phyloP scores from a whole-genome alignment of 345 rosid genomes.

The Sonneratia caseolaris region DNA sequence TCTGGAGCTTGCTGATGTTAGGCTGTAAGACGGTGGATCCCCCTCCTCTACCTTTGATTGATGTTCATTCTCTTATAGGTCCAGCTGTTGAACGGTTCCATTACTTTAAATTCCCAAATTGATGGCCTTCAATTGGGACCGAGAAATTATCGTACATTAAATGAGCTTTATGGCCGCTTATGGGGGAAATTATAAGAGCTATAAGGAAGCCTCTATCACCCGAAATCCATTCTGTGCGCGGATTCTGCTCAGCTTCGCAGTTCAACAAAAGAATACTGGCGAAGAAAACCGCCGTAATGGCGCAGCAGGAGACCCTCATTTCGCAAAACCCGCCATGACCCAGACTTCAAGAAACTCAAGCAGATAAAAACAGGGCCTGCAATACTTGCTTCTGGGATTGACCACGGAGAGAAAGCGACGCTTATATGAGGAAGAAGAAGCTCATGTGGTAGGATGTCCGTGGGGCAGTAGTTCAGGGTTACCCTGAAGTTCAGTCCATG shows the following conservation, averaged over 20 bases:
- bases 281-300: constrained; percentile 20
- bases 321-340: background rate
- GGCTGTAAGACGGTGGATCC: too few relatives aligned
- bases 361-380: constrained; percentile 13
- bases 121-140: too few relatives aligned
- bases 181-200: too few relatives aligned
- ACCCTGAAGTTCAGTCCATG: constrained; percentile 43
- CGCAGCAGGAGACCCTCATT: constrained; percentile 31
- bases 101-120: too few relatives aligned
- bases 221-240: constrained; percentile 63
- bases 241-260: constrained; percentile 26
- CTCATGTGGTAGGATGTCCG: constrained; percentile 57
- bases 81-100: too few relatives aligned
- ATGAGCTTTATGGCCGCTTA: too few relatives aligned
- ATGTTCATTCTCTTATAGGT: too few relatives aligned
- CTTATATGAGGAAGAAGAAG: constrained; percentile 18
- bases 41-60: too few relatives aligned
- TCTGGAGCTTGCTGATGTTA: too few relatives aligned
- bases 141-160: too few relatives aligned
- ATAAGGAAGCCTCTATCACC: constrained; percentile 4
- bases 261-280: constrained; percentile 12
- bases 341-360: background rate
- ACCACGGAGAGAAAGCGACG: constrained; percentile 15
- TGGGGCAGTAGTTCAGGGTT: constrained; percentile 54
- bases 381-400: constrained; percentile 8